Base-by-base conservation (phyloP, 139 green algal genomes). In the Desmodesmus armatus region DNA sequence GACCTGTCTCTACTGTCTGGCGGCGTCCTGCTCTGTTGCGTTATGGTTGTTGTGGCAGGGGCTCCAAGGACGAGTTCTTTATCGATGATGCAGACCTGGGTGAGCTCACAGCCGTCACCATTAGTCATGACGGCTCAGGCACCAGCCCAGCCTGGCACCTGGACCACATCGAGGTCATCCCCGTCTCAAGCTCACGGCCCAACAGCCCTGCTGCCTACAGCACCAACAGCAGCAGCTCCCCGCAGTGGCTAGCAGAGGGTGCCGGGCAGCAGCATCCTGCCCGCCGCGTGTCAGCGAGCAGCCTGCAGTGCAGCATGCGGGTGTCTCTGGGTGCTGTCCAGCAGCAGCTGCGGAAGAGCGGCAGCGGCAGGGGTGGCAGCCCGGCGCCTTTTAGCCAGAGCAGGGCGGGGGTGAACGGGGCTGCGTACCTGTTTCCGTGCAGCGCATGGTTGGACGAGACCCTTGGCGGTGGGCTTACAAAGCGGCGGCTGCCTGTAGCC, bases 111-210 rank as follows among this genome's bases (percentile, higher is more conserved):
- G 80, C 80, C 9, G 67, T 86, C 19, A 86, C 80, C n/a, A n/a
- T 86, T 40, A 74, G 80, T 17, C 80, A 86, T 70, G 80, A 86
- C 39, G 51, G 69, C 80, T 80, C 37, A 5, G 80, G 80, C 80
- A 69, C 41, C 21, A 80, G 51, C 51, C 67, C 63, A 27, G 67
- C 40, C 13, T 86, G 80, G 80, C 67, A 80, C 69, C 53, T 86
- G 0, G 67, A 78, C 49, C 49, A 70, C 19, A 62, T 80, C 1
- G 67, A 62, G 44, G 80, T 86, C 15, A 85, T 69, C 33, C 51
- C n/a, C 1, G 69, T 74, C 5, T 37, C 15, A n/a, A 43, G 19
- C 77, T n/a, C n/a, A n/a, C n/a, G n/a, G n/a, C 69, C 35, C 71
- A 58, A 37, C 43, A 60, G 71, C 43, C 31, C 37, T 9, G 67